Evolutionary conservation across 225 moss, liverwort and hornwort genomes (phyloP).

Genomic region (Pseudisothecium myosuroides): DNA sequence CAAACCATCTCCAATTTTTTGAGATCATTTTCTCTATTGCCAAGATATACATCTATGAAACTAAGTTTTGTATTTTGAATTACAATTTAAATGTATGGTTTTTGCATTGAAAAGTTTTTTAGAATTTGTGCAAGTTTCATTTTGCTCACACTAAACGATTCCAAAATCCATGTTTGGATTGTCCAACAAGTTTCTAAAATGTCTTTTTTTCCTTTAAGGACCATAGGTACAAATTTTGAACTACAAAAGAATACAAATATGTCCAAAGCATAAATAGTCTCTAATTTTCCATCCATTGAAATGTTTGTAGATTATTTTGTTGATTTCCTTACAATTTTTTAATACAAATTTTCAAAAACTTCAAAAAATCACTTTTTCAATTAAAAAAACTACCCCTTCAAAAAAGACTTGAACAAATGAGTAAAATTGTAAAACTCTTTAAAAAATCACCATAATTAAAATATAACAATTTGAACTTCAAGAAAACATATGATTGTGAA

Average conservation of each 20-base stretch:
- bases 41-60: neutral
- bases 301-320: neutral
- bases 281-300: neutral
- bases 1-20: neutral
- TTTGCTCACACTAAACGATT: too few relatives aligned
- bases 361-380: rapidly evolving
- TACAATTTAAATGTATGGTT: neutral
- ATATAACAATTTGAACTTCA: neutral
- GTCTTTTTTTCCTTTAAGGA: neutral
- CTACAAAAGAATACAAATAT: neutral
- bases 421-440: rapidly evolving
- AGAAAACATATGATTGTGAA: neutral
- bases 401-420: neutral
- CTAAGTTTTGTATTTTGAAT: neutral
- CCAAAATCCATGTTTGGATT: neutral
- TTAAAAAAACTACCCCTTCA: rapidly evolving
- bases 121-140: neutral
- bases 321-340: rapidly evolving
- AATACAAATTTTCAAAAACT: neutral
- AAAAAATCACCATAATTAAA: neutral
- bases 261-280: neutral
- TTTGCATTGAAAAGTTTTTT: neutral
- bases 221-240: neutral
- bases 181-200: neutral
- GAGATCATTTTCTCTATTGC: neutral